Percentiles rank a stretch among this genome's conserved stretches.
Conservation (phyloP, 2,329 filamentous ascomycete species). For the Fusarium redolens region DNA sequence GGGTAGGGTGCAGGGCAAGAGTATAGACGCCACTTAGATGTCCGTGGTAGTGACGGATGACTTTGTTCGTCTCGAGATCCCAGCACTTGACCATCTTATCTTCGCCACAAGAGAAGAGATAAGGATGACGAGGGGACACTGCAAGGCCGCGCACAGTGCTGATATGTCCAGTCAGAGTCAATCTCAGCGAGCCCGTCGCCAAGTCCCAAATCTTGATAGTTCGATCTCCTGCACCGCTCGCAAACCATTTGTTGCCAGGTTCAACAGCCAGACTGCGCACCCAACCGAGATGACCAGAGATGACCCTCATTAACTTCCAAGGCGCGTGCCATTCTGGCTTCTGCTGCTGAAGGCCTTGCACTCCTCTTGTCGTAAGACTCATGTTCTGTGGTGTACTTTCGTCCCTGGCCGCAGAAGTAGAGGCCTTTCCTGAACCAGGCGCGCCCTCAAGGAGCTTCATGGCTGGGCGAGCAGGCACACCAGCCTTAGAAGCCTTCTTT, state of each 20-base stretch:
- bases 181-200: slow-evolving; percentile 82
- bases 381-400: slow-evolving; percentile 45
- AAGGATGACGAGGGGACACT: slow-evolving; percentile 92
- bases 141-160: slow-evolving; percentile 92
- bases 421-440: slow-evolving; percentile 52
- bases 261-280: slow-evolving; percentile 90
- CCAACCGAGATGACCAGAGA: slow-evolving; percentile 96
- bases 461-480: slow-evolving; percentile 48
- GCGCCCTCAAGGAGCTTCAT: slow-evolving; percentile 55
- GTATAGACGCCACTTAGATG: slow-evolving; percentile 97
- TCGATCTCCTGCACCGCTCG: slow-evolving; percentile 91
- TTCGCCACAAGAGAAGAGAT: slow-evolving; percentile 96
- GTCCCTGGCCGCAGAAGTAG: slow-evolving; percentile 23
- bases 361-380: slow-evolving; percentile 49
- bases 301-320: slow-evolving; percentile 98
- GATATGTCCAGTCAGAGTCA: slow-evolving; percentile 94
- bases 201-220: slow-evolving; percentile 99
- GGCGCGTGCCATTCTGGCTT: slow-evolving; percentile 97
- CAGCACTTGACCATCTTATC: slow-evolving; percentile 99
- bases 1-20: slow-evolving; percentile 88
- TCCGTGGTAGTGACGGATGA: slow-evolving; percentile 97
- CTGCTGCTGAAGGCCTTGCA: slow-evolving; percentile 54
- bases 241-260: slow-evolving; percentile 97
- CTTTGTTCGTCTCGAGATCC: slow-evolving; percentile 99
- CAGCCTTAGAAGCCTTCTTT: slow-evolving; percentile 61